A percentile compares a stretch with the other conserved stretches of the same genome.
These are phyloP conservation scores for Clavariopsis aquatica DNA, from an alignment of 495 filamentous ascomycete species.

Conservation along the genomic window DNA sequence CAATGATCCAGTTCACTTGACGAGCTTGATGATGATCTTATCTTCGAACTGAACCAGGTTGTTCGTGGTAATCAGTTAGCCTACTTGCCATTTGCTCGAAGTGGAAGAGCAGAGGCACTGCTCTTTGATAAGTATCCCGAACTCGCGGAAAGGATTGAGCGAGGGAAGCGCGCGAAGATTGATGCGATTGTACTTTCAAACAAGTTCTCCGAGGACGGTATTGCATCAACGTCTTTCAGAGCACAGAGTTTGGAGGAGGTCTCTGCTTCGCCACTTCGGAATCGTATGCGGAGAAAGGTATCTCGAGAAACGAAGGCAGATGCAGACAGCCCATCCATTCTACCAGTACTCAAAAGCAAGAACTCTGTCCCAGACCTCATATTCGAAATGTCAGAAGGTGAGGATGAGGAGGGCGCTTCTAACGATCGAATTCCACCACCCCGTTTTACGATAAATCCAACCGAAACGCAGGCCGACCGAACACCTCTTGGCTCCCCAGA, in stretches of 20 bases:
- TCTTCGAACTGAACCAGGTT: conserved; percentile 73
- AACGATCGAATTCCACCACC: conserved; percentile 1
- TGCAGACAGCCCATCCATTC: conserved; percentile 50
- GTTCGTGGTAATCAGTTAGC: conserved; percentile 80
- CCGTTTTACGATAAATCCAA: not conserved
- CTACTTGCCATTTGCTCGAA: conserved; percentile 71
- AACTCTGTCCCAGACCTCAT: conserved; percentile 74
- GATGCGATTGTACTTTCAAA: conserved; percentile 61
- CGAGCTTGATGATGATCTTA: conserved; percentile 80
- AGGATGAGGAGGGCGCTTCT: conserved; percentile 20
- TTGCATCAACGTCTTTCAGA: conserved; percentile 52
- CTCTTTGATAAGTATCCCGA: conserved; percentile 73
- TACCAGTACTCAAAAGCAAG: conserved; percentile 59
- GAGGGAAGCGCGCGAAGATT: conserved; percentile 58
- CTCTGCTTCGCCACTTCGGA: conserved; percentile 54
- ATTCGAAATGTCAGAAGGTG: conserved; percentile 93
- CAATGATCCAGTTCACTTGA: conserved; percentile 61
- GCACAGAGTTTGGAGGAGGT: conserved; percentile 60
- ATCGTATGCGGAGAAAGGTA: conserved; percentile 54
- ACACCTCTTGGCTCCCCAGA: conserved; percentile 27
- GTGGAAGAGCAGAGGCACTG: conserved; percentile 67
- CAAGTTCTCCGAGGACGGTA: conserved; percentile 60
- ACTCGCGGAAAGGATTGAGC: conserved; percentile 55
- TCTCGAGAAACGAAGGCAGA: conserved; percentile 50
- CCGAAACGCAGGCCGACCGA: not conserved